A percentile compares a stretch with the other conserved stretches of the same genome.
phyloP scores from a whole-genome alignment of 257 asterid genomes.

The Verbena officinalis region DNA sequence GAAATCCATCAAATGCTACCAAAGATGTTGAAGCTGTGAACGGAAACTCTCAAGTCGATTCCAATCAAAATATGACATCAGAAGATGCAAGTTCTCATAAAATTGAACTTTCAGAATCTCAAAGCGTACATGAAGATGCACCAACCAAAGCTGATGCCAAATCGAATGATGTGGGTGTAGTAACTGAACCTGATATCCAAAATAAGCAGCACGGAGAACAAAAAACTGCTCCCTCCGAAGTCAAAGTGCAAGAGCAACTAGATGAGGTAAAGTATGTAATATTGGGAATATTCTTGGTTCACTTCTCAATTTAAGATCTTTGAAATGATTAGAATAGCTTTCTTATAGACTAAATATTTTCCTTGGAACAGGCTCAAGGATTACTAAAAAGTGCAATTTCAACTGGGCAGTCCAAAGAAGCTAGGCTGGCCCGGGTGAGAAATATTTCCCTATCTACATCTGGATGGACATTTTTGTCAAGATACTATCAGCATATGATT shows the following conservation, averaged over 20 bases:
- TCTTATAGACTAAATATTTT: conserved; percentile 37
- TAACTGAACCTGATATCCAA: conserved; percentile 50
- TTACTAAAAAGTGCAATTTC: conserved; percentile 82
- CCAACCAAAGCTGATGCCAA: conserved; percentile 42
- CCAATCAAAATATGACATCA: conserved; percentile 45
- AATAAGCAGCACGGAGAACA: conserved; percentile 56
- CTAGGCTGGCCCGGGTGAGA: conserved; percentile 94
- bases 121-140: conserved; percentile 44
- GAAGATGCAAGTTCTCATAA: conserved; percentile 44
- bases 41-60: conserved; percentile 45
- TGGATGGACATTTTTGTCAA: conserved; percentile 20
- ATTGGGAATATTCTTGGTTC: conserved; percentile 15
- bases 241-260: conserved; percentile 81
- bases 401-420: conserved; percentile 97
- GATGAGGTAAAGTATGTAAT: conserved; percentile 74
- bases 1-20: conserved; percentile 35
- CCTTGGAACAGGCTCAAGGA: conserved; percentile 86
- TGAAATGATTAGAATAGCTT: conserved; percentile 29
- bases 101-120: conserved; percentile 48
- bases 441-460: conserved; percentile 19
- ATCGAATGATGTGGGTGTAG: conserved; percentile 42
- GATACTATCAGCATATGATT: conserved; percentile 5
- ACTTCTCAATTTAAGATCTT: conserved; percentile 19
- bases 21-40: conserved; percentile 42
- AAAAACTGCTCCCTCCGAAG: conserved; percentile 47